Evolutionary conservation across 2,329 filamentous ascomycete species (phyloP).

Genomic region (Trichoderma endophyticum): DNA sequence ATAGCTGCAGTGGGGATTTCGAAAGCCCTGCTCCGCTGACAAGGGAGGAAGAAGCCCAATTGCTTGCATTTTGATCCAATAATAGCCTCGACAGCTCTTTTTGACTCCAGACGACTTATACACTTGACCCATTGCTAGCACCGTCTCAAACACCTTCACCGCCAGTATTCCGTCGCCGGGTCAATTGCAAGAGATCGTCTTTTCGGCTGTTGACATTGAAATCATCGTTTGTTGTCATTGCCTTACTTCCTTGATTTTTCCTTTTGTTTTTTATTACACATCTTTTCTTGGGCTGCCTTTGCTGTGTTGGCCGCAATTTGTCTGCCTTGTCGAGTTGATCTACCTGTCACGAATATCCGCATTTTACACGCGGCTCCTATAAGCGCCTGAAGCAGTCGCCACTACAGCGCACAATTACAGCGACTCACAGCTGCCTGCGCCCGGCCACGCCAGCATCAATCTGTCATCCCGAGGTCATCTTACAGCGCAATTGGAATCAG

Average conservation of each 20-base stretch:
- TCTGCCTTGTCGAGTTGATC: conserved; percentile 6
- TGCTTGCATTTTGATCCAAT: background rate
- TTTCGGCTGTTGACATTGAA: background rate
- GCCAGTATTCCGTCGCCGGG: background rate
- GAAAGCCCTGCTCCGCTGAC: background rate
- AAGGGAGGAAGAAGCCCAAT: background rate
- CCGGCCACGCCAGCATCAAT: background rate
- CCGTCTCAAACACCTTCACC: background rate
- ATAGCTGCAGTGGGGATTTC: background rate
- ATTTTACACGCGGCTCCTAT: conserved; percentile 7
- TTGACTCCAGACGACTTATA: background rate
- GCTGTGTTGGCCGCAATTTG: background rate
- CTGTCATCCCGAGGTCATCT: conserved; percentile 10
- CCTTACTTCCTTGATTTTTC: background rate
- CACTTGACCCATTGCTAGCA: background rate
- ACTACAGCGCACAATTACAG: conserved; percentile 1
- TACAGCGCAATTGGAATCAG: conserved; percentile 1
- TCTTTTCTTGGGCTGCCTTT: background rate
- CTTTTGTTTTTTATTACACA: background rate
- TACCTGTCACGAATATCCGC: background rate
- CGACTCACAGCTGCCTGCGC: conserved; percentile 4
- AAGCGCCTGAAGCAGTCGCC: conserved; percentile 8
- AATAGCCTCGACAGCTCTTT: background rate
- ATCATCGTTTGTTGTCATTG: background rate
- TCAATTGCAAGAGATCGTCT: conserved; percentile 7